A percentile compares a stretch with the other conserved stretches of the same genome.
These are phyloP conservation scores for Colletotrichum sp. DNA, from an alignment of 2,329 filamentous ascomycete species.

Conservation along the genomic window DNA sequence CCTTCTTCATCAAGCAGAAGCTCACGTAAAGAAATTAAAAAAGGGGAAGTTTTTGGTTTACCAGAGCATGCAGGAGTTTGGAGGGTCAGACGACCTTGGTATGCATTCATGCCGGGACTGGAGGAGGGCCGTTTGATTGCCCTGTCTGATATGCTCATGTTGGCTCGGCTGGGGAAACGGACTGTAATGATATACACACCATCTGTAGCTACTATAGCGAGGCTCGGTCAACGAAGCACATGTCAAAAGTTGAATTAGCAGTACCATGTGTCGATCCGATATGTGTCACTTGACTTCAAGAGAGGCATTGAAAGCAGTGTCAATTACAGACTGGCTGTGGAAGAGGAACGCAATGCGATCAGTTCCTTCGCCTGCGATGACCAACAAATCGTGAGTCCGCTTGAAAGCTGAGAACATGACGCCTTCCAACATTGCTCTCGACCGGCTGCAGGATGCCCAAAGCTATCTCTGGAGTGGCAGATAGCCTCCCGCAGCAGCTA, in stretches of 20 bases:
- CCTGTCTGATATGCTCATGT: neutral
- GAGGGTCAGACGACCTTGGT: neutral
- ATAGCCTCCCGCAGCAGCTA: neutral
- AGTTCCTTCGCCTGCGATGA: rapidly evolving
- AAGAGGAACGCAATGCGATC: neutral
- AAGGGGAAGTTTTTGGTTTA: neutral
- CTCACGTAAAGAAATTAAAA: conserved; percentile 69
- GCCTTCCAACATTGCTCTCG: neutral
- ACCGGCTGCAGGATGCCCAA: neutral
- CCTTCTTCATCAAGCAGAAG: conserved; percentile 99
- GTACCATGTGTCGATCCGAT: neutral
- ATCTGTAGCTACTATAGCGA: conserved; percentile 16
- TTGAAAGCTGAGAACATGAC: neutral
- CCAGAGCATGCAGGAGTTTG: neutral
- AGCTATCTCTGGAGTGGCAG: neutral
- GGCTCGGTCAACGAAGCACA: conserved; percentile 17
- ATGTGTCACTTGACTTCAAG: neutral
- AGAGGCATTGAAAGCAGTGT: neutral
- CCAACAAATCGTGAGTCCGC: neutral
- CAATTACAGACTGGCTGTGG: neutral
- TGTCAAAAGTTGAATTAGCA: neutral
- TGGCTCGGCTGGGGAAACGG: neutral
- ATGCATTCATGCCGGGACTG: neutral
- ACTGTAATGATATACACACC: conserved; percentile 21
- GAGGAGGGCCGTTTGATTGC: neutral